A percentile compares a stretch with the other conserved stretches of the same genome.
Evolutionary conservation across 129 eudicot species (phyloP).

Genomic region (Cynara cardunculus): DNA sequence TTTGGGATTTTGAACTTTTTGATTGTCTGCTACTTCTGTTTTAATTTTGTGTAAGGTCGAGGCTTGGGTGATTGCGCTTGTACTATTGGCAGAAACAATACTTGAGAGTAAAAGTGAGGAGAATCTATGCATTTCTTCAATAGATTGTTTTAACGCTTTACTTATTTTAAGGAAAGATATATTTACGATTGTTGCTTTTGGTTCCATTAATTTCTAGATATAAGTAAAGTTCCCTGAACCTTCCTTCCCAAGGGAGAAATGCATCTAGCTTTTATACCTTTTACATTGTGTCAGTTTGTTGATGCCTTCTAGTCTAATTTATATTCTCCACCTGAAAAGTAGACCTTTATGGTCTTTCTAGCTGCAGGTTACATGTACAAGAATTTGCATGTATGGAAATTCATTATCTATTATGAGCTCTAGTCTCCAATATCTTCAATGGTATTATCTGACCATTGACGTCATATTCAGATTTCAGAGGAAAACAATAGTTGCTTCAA

Average conservation of each 20-base stretch:
- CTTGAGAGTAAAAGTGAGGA: constrained; percentile 15
- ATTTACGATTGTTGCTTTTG: not conserved
- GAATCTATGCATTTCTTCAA: constrained; percentile 28
- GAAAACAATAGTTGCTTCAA: constrained; percentile 11
- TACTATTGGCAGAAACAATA: constrained; percentile 13
- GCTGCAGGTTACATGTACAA: constrained; percentile 23
- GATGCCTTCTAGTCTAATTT: not conserved
- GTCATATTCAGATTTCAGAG: constrained; percentile 3
- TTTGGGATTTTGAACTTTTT: not conserved
- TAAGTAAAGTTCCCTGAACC: constrained; percentile 13
- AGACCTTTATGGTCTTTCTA: constrained; percentile 18
- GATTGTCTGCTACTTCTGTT: not conserved
- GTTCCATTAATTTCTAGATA: not conserved
- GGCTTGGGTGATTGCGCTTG: not conserved
- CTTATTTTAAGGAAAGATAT: constrained; percentile 11
- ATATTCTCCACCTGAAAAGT: constrained; percentile 17
- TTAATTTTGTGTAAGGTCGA: not conserved
- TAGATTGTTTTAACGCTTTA: constrained; percentile 11
- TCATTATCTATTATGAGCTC: not conserved
- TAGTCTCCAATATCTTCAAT: not conserved
- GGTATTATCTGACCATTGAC: not conserved
- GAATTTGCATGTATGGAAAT: not conserved
- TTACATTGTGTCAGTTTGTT: constrained; percentile 27
- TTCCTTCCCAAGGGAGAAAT: constrained; percentile 34
- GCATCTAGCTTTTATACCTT: constrained; percentile 33